phyloP scores from a whole-genome alignment of 2,329 filamentous ascomycete species.

The Fusarium humuli region DNA sequence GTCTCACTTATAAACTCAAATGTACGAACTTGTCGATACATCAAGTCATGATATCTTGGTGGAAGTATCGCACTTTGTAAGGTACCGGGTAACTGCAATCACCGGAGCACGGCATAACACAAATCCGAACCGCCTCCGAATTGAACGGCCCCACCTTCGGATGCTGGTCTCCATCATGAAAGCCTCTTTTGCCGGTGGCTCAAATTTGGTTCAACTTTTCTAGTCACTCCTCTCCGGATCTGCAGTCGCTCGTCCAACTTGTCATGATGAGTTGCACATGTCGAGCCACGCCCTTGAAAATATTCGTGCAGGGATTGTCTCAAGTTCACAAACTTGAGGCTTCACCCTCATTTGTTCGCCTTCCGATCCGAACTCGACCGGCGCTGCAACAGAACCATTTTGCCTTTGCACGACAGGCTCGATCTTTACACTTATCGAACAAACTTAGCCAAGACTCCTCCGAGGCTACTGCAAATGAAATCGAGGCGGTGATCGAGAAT shows the following conservation, averaged over 20 bases:
- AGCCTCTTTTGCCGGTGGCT: constrained; percentile 30
- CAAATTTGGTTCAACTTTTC: constrained; percentile 43
- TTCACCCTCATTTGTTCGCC: constrained; percentile 29
- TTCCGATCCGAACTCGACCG: constrained; percentile 24
- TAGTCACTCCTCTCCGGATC: constrained; percentile 10
- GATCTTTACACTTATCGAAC: constrained; percentile 41
- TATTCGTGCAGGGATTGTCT: constrained; percentile 61
- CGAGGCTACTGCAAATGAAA: neutral
- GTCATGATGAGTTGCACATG: constrained; percentile 62
- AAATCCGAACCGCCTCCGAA: constrained; percentile 15
- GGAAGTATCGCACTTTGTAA: neutral
- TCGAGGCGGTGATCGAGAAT: neutral
- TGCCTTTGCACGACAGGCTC: constrained; percentile 38
- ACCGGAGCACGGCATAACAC: constrained; percentile 5
- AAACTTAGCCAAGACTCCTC: constrained; percentile 32
- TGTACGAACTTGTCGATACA: neutral
- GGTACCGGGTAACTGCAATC: neutral
- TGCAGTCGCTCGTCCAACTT: constrained; percentile 6
- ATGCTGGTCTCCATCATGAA: constrained; percentile 37
- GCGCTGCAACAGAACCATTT: constrained; percentile 27
- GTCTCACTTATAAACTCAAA: neutral
- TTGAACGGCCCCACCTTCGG: constrained; percentile 37
- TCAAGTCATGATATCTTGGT: neutral
- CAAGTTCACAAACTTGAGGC: constrained; percentile 54
- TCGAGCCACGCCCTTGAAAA: constrained; percentile 57